Evolutionary conservation across 75 land plant genomes (phyloP).

Genomic region (Larix kaempferi): DNA sequence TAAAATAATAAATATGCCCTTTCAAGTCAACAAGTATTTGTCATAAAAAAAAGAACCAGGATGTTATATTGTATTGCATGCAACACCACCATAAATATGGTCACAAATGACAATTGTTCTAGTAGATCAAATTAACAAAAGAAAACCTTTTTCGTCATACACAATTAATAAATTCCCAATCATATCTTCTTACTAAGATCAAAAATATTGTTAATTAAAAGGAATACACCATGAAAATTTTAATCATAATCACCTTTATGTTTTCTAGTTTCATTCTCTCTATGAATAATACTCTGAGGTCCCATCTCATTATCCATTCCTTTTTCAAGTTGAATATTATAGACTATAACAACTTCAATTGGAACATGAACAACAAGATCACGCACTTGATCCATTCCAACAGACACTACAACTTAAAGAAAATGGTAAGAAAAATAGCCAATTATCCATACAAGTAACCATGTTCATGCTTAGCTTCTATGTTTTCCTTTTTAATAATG

Average conservation of each 20-base stretch:
- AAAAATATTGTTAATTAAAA: not conserved
- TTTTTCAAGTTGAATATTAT: not conserved
- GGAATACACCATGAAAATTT: not conserved
- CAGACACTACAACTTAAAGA: constrained; percentile 56
- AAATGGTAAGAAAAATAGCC: not conserved
- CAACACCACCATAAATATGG: too few relatives aligned
- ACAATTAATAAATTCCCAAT: too few relatives aligned
- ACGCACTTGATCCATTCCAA: constrained; percentile 85
- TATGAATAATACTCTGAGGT: not conserved
- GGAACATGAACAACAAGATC: constrained; percentile 79
- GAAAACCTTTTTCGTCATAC: not conserved
- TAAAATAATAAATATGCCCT: too few relatives aligned
- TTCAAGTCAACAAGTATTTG: too few relatives aligned
- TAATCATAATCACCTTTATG: not conserved
- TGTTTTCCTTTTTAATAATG: not conserved
- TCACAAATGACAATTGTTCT: too few relatives aligned
- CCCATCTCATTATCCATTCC: not conserved
- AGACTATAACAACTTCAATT: constrained; percentile 16
- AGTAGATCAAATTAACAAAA: not conserved
- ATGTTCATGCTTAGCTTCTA: not conserved
- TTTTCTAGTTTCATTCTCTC: not conserved
- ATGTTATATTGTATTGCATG: too few relatives aligned
- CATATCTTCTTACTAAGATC: not conserved
- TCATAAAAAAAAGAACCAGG: too few relatives aligned
- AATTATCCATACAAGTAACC: not conserved